Conservation (phyloP, 2,329 filamentous ascomycete genomes). For the Colletotrichum tamarilloi region DNA sequence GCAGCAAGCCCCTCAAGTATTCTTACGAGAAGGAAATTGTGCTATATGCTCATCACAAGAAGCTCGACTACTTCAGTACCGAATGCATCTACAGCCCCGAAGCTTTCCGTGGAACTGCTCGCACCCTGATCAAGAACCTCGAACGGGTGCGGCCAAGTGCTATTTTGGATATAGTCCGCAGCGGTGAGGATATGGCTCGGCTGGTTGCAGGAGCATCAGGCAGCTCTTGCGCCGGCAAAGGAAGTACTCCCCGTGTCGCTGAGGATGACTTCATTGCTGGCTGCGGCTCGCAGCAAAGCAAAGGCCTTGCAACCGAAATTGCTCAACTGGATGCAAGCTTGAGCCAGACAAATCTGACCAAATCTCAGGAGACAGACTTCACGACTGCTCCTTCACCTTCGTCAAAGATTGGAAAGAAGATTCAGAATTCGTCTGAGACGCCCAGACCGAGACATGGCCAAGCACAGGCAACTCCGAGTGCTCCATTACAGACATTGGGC, state of each 20-base stretch:
- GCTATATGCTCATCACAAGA: conserved; percentile 95
- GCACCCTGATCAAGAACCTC: conserved; percentile 92
- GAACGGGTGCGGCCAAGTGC: conserved; percentile 94
- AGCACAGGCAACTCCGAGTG: neutral
- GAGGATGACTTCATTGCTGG: conserved; percentile 70
- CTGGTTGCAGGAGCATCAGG: conserved; percentile 75
- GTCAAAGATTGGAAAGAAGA: neutral
- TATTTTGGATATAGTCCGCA: conserved; percentile 93
- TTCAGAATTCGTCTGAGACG: neutral
- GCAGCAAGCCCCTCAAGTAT: conserved; percentile 97
- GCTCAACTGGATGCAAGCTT: conserved; percentile 82
- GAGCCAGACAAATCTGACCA: conserved; percentile 70
- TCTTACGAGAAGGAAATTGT: conserved; percentile 99
- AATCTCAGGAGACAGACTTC: conserved; percentile 75
- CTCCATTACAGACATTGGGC: conserved; percentile 76
- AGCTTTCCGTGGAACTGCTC: conserved; percentile 92
- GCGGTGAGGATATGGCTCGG: conserved; percentile 94
- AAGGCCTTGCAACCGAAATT: conserved; percentile 80
- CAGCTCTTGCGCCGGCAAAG: conserved; percentile 57
- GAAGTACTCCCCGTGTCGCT: conserved; percentile 40
- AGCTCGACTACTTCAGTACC: conserved; percentile 96
- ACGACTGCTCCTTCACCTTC: conserved; percentile 41
- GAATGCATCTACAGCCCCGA: conserved; percentile 99
- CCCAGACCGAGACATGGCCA: neutral
- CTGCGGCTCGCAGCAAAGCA: conserved; percentile 62